phyloP scores from a whole-genome alignment of 1,284 basidiomycete genomes.

The Gomphus sp. region DNA sequence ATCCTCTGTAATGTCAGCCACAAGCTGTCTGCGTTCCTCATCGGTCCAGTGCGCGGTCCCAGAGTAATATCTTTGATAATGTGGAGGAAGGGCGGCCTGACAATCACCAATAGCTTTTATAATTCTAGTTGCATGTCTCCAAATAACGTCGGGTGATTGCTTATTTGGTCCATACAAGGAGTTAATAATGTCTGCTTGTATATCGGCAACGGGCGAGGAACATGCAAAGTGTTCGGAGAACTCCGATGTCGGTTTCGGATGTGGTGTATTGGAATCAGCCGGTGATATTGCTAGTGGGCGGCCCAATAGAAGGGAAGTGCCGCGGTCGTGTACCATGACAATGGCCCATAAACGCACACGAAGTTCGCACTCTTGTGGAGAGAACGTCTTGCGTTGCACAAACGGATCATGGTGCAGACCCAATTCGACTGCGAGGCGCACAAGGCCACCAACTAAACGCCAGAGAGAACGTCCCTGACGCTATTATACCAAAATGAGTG shows the following conservation, averaged over 20 bases:
- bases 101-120: slow-evolving; percentile 66
- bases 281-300: slow-evolving; percentile 74
- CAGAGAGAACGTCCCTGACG: slow-evolving; percentile 76
- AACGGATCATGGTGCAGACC: slow-evolving; percentile 77
- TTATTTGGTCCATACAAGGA: slow-evolving; percentile 66
- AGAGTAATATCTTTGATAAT: slow-evolving; percentile 60
- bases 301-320: slow-evolving; percentile 74
- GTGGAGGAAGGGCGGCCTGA: slow-evolving; percentile 52
- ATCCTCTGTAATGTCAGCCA: slow-evolving; percentile 65
- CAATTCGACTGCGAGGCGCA: slow-evolving; percentile 68
- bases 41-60: slow-evolving; percentile 64
- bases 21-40: slow-evolving; percentile 53
- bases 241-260: slow-evolving; percentile 36
- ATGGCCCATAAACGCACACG: slow-evolving; percentile 75
- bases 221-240: slow-evolving; percentile 66
- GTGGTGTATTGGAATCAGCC: slow-evolving; percentile 67
- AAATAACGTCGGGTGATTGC: slow-evolving; percentile 55
- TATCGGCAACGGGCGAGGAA: slow-evolving; percentile 61
- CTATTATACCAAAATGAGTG: slow-evolving; percentile 26
- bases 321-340: slow-evolving; percentile 73
- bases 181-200: slow-evolving; percentile 79
- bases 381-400: slow-evolving; percentile 52
- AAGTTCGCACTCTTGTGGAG: slow-evolving; percentile 61
- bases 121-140: slow-evolving; percentile 67
- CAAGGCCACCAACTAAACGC: slow-evolving; percentile 74